phyloP scores from a whole-genome alignment of 2,329 filamentous ascomycete species.

The Trichoderma brevicompactum region DNA sequence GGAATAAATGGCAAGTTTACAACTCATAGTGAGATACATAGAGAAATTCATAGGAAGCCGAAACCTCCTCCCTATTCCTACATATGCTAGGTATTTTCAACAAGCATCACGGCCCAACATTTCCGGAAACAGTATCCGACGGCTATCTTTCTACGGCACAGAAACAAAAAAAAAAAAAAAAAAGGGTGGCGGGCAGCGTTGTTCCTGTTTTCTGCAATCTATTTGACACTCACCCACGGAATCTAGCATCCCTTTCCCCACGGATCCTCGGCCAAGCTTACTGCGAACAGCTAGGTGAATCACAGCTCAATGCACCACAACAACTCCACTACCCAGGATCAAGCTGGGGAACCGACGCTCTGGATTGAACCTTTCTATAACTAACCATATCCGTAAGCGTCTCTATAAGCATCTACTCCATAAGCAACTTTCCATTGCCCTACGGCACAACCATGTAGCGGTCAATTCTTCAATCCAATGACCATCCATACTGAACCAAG shows the following conservation, averaged over 20 bases:
- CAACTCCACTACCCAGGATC: background rate
- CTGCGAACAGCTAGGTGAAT: background rate
- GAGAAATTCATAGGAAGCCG: too few relatives aligned
- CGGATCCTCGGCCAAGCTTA: slow-evolving; percentile 7
- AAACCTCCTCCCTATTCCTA: too few relatives aligned
- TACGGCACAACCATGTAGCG: background rate
- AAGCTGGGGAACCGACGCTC: background rate
- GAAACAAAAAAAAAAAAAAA: too few relatives aligned
- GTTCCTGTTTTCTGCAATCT: background rate
- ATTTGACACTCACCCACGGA: background rate
- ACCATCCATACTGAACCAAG: background rate
- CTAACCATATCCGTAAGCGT: background rate
- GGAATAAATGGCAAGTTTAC: too few relatives aligned
- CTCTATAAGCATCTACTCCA: background rate
- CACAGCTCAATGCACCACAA: background rate
- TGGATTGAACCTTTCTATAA: slow-evolving; percentile 4
- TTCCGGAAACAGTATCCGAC: too few relatives aligned
- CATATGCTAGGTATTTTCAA: too few relatives aligned
- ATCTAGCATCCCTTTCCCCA: background rate
- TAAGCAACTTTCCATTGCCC: background rate
- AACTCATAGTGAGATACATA: too few relatives aligned
- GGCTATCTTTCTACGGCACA: too few relatives aligned
- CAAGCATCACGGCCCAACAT: too few relatives aligned
- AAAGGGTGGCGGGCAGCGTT: too few relatives aligned
- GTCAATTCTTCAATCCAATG: background rate